phyloP scores from a whole-genome alignment of 1,284 basidiomycete species.

The Volvariella surrecta region DNA sequence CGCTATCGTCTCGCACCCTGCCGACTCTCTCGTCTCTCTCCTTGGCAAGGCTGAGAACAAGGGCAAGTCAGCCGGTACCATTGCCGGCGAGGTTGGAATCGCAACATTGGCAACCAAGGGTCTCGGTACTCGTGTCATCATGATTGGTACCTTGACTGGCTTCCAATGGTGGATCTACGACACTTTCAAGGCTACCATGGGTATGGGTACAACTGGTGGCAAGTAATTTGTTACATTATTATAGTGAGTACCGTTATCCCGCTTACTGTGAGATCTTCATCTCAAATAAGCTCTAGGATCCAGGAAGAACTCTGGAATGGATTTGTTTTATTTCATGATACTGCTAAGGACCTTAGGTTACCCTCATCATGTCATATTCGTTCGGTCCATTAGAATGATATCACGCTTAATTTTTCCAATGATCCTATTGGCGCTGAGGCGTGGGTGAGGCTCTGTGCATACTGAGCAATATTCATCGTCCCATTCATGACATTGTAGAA shows the following conservation, averaged over 20 bases:
- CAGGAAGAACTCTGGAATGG: too few species aligned
- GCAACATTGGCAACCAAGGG: slow-evolving; percentile 64
- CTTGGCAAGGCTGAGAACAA: slow-evolving; percentile 72
- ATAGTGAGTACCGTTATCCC: too few species aligned
- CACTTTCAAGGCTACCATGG: slow-evolving; percentile 71
- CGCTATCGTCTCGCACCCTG: slow-evolving; percentile 77
- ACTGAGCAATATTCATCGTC: too few species aligned
- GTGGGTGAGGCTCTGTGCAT: too few species aligned
- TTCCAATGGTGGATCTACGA: slow-evolving; percentile 93
- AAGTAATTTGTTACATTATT: slow-evolving; percentile 39
- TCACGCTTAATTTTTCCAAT: not conserved
- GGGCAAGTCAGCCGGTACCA: slow-evolving; percentile 63
- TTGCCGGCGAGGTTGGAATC: slow-evolving; percentile 61
- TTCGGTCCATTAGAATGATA: slow-evolving; percentile 1
- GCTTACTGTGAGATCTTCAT: too few species aligned
- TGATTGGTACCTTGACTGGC: slow-evolving; percentile 72
- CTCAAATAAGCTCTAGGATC: too few species aligned
- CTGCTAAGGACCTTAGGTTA: not conserved
- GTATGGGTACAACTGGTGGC: slow-evolving; percentile 77
- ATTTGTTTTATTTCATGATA: too few species aligned
- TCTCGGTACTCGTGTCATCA: slow-evolving; percentile 72
- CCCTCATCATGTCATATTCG: not conserved
- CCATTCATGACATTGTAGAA: too few species aligned
- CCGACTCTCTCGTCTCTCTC: slow-evolving; percentile 71
- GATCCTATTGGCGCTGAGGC: too few species aligned